These are phyloP conservation scores for Calonectria pseudoturangicola DNA, from an alignment of 2,329 filamentous ascomycete genomes.

Conservation along the genomic window DNA sequence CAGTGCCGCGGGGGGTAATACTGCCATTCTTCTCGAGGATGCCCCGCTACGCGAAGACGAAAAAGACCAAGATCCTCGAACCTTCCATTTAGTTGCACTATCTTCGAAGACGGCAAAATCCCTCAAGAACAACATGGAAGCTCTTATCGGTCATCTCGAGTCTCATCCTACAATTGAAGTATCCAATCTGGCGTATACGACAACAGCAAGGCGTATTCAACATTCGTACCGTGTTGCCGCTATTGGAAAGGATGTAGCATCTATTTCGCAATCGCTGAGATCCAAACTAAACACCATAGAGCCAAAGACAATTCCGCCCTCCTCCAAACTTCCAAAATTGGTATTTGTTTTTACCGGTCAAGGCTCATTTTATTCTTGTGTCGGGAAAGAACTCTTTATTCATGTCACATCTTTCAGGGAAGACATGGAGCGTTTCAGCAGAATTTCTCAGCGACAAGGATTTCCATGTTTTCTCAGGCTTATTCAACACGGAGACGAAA, in stretches of 20 bases:
- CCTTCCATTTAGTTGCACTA: slow-evolving; percentile 75
- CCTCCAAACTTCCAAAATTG: slow-evolving; percentile 54
- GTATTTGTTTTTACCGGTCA: slow-evolving; percentile 69
- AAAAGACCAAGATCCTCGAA: slow-evolving; percentile 68
- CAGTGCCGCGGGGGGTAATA: slow-evolving; percentile 83
- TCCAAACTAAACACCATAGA: slow-evolving; percentile 40
- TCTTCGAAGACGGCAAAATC: slow-evolving; percentile 73
- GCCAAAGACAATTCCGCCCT: slow-evolving; percentile 42
- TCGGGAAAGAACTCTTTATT: slow-evolving; percentile 59
- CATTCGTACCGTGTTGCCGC: slow-evolving; percentile 74
- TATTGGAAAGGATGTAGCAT: slow-evolving; percentile 53
- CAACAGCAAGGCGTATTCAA: slow-evolving; percentile 79
- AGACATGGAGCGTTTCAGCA: slow-evolving; percentile 59
- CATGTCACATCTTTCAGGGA: slow-evolving; percentile 57
- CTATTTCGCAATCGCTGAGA: slow-evolving; percentile 38
- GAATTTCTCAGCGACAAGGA: slow-evolving; percentile 56
- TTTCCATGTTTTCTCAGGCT: slow-evolving; percentile 63
- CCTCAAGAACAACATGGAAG: slow-evolving; percentile 75
- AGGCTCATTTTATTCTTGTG: slow-evolving; percentile 59
- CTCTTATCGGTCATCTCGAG: slow-evolving; percentile 73
- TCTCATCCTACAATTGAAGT: slow-evolving; percentile 69
- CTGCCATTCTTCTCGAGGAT: slow-evolving; percentile 79
- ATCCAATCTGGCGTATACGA: slow-evolving; percentile 79
- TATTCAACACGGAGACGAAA: slow-evolving; percentile 64
- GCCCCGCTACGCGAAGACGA: slow-evolving; percentile 70